Base-by-base conservation (phyloP, 768 basidiomycete species). In the Amylocystis lapponica region DNA sequence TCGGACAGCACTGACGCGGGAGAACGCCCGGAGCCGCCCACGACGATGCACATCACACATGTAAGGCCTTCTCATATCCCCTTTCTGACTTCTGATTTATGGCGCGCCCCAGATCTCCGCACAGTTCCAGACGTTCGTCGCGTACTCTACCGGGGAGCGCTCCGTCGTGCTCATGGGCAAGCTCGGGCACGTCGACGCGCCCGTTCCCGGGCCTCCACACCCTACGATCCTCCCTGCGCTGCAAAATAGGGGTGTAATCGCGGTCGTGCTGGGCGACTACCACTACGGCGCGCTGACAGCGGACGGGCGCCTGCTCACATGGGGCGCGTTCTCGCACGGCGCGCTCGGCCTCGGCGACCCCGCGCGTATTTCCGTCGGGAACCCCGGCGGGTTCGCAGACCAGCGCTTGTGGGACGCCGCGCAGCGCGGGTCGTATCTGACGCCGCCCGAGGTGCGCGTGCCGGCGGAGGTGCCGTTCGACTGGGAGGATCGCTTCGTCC, bases 211-310 rank as follows among this genome's bases (percentile, higher is more conserved):
- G 22, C 30, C 41, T 11, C 32, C 48, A 29, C 22, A 29, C 4
- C 88, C 85, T n/a, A 71, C 67, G 26, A 68, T 91, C 45, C 69
- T 87, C 4, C 81, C 85, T 1, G 76, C 72, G 26, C 67, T 98
- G 22, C 91, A 96, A 54, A 74, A 86, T 52, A 76, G 67, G 50
- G 70, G 74, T 27, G 78, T 97, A 41, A 94, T 97, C 47, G 88
- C 89, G 39, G 81, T 95, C 43, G 83, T 84, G 12, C 73, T 92
- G 39, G 95, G 95, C 5, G 95, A 98, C 63, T 96, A 94, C 61
- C 95, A 98, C 66, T 81, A 73, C 57, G 87, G 80, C 27, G 94
- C 95, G 1, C 68, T 96, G 54, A 94, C 90, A 3, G 70, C 76
- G 29, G 62, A 70, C 19, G 95, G 94, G 13, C 75, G 81, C 56